A percentile compares a stretch with the other conserved stretches of the same genome.
Evolutionary conservation across 2,329 filamentous ascomycete genomes (phyloP).

Genomic region (Fusarium goolgardi): DNA sequence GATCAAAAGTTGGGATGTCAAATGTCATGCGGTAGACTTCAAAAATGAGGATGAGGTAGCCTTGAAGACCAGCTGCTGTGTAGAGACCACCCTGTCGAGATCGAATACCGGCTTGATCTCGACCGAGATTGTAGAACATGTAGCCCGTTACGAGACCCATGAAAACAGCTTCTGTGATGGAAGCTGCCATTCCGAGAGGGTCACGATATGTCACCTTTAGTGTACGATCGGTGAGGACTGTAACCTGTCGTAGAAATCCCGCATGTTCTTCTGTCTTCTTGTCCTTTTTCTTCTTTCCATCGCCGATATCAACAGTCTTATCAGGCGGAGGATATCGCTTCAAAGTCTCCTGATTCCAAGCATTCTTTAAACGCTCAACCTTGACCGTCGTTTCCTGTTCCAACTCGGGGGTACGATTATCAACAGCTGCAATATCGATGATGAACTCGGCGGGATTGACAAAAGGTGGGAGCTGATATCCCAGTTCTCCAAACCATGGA

Average conservation of each 20-base stretch:
- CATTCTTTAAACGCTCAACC: conserved; percentile 69
- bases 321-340: conserved; percentile 44
- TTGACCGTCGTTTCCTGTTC: conserved; percentile 69
- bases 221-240: conserved; percentile 74
- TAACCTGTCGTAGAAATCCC: conserved; percentile 70
- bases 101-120: conserved; percentile 76
- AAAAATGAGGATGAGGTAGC: conserved; percentile 80
- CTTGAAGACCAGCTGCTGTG: conserved; percentile 76
- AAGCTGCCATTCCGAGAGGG: conserved; percentile 78
- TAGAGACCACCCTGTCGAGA: conserved; percentile 80
- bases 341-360: conserved; percentile 64
- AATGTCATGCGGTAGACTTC: conserved; percentile 80
- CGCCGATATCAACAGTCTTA: conserved; percentile 3
- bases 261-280: conserved; percentile 58
- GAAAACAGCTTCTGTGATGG: conserved; percentile 73
- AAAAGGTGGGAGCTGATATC: conserved; percentile 73
- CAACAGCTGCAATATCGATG: conserved; percentile 79
- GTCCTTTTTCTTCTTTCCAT: conserved; percentile 32
- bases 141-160: conserved; percentile 80
- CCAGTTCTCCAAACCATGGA: conserved; percentile 71
- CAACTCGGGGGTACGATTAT: conserved; percentile 75
- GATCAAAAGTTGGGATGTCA: conserved; percentile 80
- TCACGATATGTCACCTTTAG: conserved; percentile 80
- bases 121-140: conserved; percentile 74
- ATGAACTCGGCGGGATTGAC: conserved; percentile 83